Conservation (phyloP, 2,329 filamentous ascomycete genomes). For the Trichophyton mentagrophytes region DNA sequence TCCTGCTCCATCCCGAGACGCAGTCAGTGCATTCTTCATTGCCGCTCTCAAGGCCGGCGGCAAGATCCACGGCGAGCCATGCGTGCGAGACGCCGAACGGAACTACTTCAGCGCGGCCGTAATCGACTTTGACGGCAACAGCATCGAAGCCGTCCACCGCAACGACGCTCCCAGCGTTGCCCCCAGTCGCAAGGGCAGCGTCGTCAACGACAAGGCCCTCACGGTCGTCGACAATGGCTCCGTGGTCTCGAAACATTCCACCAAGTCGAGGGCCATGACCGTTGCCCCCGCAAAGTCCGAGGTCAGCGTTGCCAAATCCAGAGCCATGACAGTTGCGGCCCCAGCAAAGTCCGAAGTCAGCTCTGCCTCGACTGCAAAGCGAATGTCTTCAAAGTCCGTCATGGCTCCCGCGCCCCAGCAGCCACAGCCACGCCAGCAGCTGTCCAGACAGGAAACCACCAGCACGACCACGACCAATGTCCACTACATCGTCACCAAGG, state of each 20-base stretch:
- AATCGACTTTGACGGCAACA: slow-evolving; percentile 71
- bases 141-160: slow-evolving; percentile 60
- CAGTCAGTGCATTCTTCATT: slow-evolving; percentile 60
- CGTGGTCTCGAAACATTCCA: slow-evolving; percentile 24
- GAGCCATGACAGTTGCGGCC: slow-evolving; percentile 20
- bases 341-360: slow-evolving; percentile 21
- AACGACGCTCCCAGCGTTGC: slow-evolving; percentile 2
- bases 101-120: slow-evolving; percentile 52
- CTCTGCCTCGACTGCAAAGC: slow-evolving; percentile 17
- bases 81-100: slow-evolving; percentile 40
- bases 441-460: slow-evolving; percentile 12
- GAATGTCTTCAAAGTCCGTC: slow-evolving; percentile 11
- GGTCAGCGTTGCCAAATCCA: slow-evolving; percentile 15
- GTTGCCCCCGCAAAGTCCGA: slow-evolving; percentile 20
- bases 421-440: slow-evolving; percentile 16
- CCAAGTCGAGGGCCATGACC: slow-evolving; percentile 19
- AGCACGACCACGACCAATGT: slow-evolving; percentile 28
- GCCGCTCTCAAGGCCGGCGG: slow-evolving; percentile 54
- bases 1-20: slow-evolving; percentile 51
- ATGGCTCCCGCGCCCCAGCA: slow-evolving; percentile 9
- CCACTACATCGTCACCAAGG: slow-evolving; percentile 20
- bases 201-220: slow-evolving; percentile 17
- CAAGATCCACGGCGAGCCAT: slow-evolving; percentile 45
- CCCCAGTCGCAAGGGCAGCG: slow-evolving; percentile 19
- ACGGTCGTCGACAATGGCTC: slow-evolving; percentile 28